Evolutionary conservation across 345 rosid species (phyloP).

Genomic region (Acer saccharum): DNA sequence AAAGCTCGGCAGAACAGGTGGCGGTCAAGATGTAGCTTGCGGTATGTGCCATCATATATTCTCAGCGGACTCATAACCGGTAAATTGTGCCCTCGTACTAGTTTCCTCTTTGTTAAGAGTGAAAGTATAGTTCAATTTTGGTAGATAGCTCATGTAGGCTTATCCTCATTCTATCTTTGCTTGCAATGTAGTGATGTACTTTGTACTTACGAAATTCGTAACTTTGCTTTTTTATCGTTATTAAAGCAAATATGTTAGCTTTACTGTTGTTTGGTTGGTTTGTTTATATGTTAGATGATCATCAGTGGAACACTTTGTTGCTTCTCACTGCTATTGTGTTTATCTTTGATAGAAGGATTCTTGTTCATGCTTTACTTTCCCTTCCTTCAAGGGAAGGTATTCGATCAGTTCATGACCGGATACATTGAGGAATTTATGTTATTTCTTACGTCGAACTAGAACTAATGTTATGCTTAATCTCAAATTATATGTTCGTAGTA

Average conservation of each 20-base stretch:
- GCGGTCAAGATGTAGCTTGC: conserved; percentile 56
- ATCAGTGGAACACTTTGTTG: background rate
- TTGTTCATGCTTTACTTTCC: background rate
- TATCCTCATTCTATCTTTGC: background rate
- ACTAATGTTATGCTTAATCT: too few species aligned
- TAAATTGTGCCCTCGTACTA: conserved; percentile 3
- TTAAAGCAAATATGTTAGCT: background rate
- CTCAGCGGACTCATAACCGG: conserved; percentile 1
- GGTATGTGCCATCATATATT: background rate
- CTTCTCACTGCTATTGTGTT: background rate
- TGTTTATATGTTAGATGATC: background rate
- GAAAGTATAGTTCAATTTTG: conserved; percentile 3
- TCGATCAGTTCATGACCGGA: background rate
- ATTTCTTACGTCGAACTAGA: background rate
- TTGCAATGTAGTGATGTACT: too few species aligned
- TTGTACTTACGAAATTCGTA: background rate
- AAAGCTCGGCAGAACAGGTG: conserved; percentile 70
- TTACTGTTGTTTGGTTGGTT: background rate
- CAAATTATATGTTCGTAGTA: background rate
- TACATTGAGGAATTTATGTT: background rate
- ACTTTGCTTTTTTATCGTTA: background rate
- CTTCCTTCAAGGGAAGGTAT: background rate
- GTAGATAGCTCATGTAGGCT: conserved; percentile 6
- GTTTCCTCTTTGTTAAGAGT: background rate
- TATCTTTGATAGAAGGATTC: background rate